Evolutionary conservation across 2,329 filamentous ascomycete species (phyloP), one percentile per base, ranked within the genome.

Genomic region (Alternaria viburni): DNA sequence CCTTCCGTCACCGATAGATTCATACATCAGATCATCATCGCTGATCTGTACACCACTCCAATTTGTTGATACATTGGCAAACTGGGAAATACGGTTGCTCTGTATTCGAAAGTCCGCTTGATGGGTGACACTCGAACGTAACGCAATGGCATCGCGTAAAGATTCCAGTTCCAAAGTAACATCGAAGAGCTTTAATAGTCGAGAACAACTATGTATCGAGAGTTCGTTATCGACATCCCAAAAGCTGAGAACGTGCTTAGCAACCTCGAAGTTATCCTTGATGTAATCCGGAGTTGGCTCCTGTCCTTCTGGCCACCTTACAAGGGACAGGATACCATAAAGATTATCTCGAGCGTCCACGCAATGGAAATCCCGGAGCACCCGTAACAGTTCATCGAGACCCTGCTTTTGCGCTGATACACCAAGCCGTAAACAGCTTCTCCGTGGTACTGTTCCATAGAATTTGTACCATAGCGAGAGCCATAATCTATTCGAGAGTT

Each of bases 1-100:
- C n/a, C n/a, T n/a, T n/a, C n/a, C n/a, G n/a, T n/a, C n/a, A n/a
- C n/a, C n/a, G n/a, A n/a, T n/a, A n/a, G n/a, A n/a, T n/a, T n/a
- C n/a, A n/a, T n/a, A n/a, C n/a, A n/a, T n/a, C n/a, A n/a, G n/a
- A n/a, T n/a, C n/a, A n/a, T n/a, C n/a, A n/a, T n/a, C n/a, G n/a
- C n/a, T 21, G 21, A 36, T 36, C 0, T 7, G 32, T n/a, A 36
- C 5, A 4, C 32, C 32, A 0, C 1, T 10, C 15, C 15, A 36
- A 0, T 3, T 5, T 15, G 3, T 9, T 9, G 0, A 3, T 0
- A n/a, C 32, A 5, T 36, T 41, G 32, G 8, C 4, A 6, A 9
- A 10, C 2, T 17, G 0, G 8, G 32, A 10, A 2, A 0, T 0
- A 17, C 0, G 15, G 1, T 10, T 10, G 8, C 2, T 2, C 1